Evolutionary conservation across 2,329 filamentous ascomycete genomes (phyloP), one percentile per base, ranked within the genome.

Genomic region (Zymoseptoria ardabiliae): DNA sequence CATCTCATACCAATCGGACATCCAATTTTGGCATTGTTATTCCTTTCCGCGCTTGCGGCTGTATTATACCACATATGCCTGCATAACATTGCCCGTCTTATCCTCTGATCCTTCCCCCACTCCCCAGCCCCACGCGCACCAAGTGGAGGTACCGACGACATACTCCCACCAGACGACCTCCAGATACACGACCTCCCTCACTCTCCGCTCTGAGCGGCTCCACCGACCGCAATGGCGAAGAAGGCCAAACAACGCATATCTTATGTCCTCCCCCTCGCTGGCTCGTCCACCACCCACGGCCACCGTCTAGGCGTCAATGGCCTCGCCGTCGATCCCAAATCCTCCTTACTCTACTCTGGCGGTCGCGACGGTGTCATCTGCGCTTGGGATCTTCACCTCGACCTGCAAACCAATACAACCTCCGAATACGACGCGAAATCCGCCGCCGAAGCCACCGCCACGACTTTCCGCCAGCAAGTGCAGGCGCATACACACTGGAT

Each of bases 231-330:
- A 23, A 81, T 81, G 79, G 78, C 77, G 70, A 76, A 78, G 68
- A 80, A 79, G 71, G 78, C 78, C 69, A 75, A 77, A 65, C 79
- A 80, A 74, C 75, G 79, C 63, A 81, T 81, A 68, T 80, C 78
- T 68, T 81, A 81, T 72, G 79, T 90, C 75, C 82, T 90, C 66
- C 87, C 87, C 70, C 84, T 89, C 68, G 85, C 86, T 63, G 86
- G 88, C 74, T 85, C 85, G 60, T 82, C 85, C 19, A 68, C 65
- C 49, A 91, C 90, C 66, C 35, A 45, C 17, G 93, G 93, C 59
- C 94, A 99, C 79, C 83, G 92, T 69, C 85, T 97, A 58, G 94
- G 94, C 65, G 91, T 99, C 68, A 97, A 97, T 80, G 92, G 93
- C 63, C 84, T 99, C 62, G 91, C 91, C 56, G 87, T 97, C 65